Conservation (phyloP, 1,284 basidiomycete genomes). For the Butyriboletus pseudospeciosus region DNA sequence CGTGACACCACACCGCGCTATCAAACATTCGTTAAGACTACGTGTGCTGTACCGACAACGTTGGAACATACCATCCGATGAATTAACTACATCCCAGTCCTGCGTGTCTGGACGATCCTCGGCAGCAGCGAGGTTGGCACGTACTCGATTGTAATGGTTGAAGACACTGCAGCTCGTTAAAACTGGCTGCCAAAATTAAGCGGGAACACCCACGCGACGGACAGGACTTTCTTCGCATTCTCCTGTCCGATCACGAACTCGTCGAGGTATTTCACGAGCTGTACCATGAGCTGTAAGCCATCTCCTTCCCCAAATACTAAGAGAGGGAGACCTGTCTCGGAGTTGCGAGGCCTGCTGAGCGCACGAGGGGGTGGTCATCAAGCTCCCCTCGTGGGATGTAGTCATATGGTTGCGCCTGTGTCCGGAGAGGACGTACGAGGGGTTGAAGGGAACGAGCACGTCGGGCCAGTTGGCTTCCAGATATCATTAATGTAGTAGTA, state of each 20-base stretch:
- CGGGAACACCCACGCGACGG: constrained; percentile 69
- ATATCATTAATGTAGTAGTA: constrained; percentile 14
- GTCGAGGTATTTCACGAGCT: constrained; percentile 85
- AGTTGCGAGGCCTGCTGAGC: constrained; percentile 52
- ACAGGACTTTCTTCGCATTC: constrained; percentile 86
- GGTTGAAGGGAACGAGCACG: constrained; percentile 20
- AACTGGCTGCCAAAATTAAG: constrained; percentile 4
- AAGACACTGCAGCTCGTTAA: constrained; percentile 59
- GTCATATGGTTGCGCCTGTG: constrained; percentile 42
- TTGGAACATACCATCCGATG: constrained; percentile 34
- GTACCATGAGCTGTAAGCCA: constrained; percentile 7
- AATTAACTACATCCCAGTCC: constrained; percentile 26
- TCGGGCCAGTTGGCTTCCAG: constrained; percentile 16
- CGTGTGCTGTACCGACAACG: neutral
- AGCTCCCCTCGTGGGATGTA: constrained; percentile 33
- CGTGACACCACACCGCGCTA: constrained; percentile 39
- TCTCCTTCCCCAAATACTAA: neutral
- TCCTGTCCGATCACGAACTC: constrained; percentile 92
- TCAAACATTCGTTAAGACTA: neutral
- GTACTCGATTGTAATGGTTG: constrained; percentile 85
- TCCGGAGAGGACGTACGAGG: constrained; percentile 35
- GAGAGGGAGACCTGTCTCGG: constrained; percentile 57
- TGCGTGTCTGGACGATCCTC: constrained; percentile 41
- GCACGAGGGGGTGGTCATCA: constrained; percentile 24
- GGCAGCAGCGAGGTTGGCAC: constrained; percentile 54